A percentile compares a stretch with the other conserved stretches of the same genome.
phyloP scores from a whole-genome alignment of 495 filamentous ascomycete genomes.

The Pyronema omphalodes region DNA sequence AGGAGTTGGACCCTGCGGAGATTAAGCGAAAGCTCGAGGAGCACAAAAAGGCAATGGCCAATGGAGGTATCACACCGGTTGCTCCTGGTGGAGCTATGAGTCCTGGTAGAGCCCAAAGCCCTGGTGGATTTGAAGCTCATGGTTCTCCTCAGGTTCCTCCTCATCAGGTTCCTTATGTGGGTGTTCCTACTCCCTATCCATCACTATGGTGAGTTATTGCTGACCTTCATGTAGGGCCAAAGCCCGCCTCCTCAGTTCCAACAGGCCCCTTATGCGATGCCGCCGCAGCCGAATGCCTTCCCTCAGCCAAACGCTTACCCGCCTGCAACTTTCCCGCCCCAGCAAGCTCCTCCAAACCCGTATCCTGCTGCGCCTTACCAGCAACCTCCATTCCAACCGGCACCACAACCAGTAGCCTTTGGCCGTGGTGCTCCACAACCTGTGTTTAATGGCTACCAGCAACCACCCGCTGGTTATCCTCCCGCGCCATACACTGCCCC shows the following conservation, averaged over 20 bases:
- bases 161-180: slow-evolving; percentile 21
- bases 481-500: slow-evolving; percentile 12
- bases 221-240: neutral
- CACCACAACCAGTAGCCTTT: slow-evolving; percentile 9
- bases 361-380: neutral
- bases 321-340: neutral
- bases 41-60: slow-evolving; percentile 34
- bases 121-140: slow-evolving; percentile 16
- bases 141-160: slow-evolving; percentile 12
- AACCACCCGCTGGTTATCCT: slow-evolving; percentile 9
- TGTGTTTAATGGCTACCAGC: slow-evolving; percentile 14
- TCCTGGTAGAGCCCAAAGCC: slow-evolving; percentile 20
- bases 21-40: slow-evolving; percentile 68
- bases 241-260: slow-evolving; percentile 14
- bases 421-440: slow-evolving; percentile 14
- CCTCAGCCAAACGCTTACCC: neutral
- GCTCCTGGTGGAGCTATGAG: slow-evolving; percentile 8
- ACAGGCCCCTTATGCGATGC: slow-evolving; percentile 15
- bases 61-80: slow-evolving; percentile 8
- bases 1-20: slow-evolving; percentile 39
- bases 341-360: neutral
- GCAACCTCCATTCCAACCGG: neutral
- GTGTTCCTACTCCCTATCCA: slow-evolving; percentile 11
- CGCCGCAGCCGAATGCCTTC: slow-evolving; percentile 2
- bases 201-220: slow-evolving; percentile 3